These are phyloP conservation scores for Pleurotus djamor DNA, from an alignment of 768 basidiomycete species.

Conservation along the genomic window DNA sequence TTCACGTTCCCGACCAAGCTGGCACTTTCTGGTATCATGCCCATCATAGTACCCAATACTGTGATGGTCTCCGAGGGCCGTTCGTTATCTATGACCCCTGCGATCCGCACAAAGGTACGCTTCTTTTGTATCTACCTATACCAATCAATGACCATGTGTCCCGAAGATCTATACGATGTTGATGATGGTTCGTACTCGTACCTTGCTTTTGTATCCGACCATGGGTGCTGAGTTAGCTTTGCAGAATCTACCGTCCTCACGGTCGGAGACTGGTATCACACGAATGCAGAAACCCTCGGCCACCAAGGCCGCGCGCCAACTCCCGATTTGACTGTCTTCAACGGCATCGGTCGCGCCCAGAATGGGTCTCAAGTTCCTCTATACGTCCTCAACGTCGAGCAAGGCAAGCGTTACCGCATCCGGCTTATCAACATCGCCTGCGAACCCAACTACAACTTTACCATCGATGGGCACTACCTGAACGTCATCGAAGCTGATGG, in stretches of 20 bases:
- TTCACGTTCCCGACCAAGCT: constrained; percentile 24
- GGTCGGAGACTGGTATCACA: constrained; percentile 32
- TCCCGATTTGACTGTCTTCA: constrained; percentile 37
- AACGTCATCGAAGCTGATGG: constrained; percentile 42
- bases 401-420: constrained; percentile 46
- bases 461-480: constrained; percentile 34
- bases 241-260: constrained; percentile 42
- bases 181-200: constrained; percentile 3
- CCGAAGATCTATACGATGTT: constrained; percentile 22
- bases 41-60: constrained; percentile 33
- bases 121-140: neutral
- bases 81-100: constrained; percentile 31
- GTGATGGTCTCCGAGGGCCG: constrained; percentile 43
- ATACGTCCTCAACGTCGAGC: constrained; percentile 35
- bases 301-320: neutral
- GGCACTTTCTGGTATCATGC: constrained; percentile 31
- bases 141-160: neutral
- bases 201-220: neutral
- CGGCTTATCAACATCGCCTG: constrained; percentile 46
- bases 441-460: constrained; percentile 37
- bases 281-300: neutral
- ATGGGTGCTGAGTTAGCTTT: neutral
- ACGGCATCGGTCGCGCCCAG: constrained; percentile 40
- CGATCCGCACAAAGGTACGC: constrained; percentile 20
- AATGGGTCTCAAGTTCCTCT: constrained; percentile 30